Evolutionary conservation across 2,329 filamentous ascomycete species (phyloP).

Genomic region (Aureobasidium pullulans): DNA sequence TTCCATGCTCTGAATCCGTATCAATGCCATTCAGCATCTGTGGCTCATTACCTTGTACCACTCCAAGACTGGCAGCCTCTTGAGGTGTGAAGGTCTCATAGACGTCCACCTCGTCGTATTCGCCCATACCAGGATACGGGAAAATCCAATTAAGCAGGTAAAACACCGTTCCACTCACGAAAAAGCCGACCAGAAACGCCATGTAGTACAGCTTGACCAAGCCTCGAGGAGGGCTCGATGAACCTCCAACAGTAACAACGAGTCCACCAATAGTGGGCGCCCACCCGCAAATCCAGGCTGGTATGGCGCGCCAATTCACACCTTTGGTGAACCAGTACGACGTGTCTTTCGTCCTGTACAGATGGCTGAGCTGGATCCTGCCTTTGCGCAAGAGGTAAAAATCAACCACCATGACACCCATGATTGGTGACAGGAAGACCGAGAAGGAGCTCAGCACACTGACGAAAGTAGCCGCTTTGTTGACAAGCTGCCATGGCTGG

Average conservation of each 20-base stretch:
- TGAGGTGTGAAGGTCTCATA: slow-evolving; percentile 39
- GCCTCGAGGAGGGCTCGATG: slow-evolving; percentile 28
- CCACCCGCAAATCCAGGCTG: slow-evolving; percentile 40
- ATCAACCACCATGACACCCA: slow-evolving; percentile 33
- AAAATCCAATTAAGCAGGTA: slow-evolving; percentile 31
- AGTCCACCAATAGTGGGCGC: slow-evolving; percentile 37
- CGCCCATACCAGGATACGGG: slow-evolving; percentile 33
- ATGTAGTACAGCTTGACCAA: slow-evolving; percentile 42
- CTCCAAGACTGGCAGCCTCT: slow-evolving; percentile 36
- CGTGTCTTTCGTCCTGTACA: slow-evolving; percentile 30
- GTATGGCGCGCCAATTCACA: slow-evolving; percentile 37
- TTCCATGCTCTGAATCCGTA: not conserved
- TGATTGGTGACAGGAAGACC: slow-evolving; percentile 34
- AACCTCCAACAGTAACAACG: slow-evolving; percentile 29
- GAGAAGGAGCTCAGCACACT: slow-evolving; percentile 36
- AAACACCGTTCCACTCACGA: slow-evolving; percentile 14
- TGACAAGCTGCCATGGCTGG: slow-evolving; percentile 33
- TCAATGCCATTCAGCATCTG: not conserved
- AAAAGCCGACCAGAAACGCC: slow-evolving; percentile 38
- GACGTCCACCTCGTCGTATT: slow-evolving; percentile 38
- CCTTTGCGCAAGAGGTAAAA: slow-evolving; percentile 31
- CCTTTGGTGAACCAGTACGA: slow-evolving; percentile 40
- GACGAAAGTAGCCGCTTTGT: slow-evolving; percentile 30
- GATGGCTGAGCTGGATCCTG: slow-evolving; percentile 29
- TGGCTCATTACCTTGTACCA: slow-evolving; percentile 25